Percentiles rank a stretch among this genome's conserved stretches.
Conservation (phyloP, 495 filamentous ascomycete species). For the Aspergillus leporis region DNA sequence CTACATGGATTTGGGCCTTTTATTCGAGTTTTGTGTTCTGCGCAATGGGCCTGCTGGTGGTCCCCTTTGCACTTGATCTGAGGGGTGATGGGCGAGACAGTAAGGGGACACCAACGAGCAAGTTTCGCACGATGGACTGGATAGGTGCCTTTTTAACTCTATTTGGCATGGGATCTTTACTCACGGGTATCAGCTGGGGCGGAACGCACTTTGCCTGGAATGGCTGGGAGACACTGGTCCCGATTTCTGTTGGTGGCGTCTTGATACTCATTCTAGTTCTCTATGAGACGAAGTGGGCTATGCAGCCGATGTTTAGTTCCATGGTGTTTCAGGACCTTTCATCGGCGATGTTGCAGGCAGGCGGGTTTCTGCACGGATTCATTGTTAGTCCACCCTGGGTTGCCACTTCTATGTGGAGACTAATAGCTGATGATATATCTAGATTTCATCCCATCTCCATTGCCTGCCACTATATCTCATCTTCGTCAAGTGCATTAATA, state of each 20-base stretch:
- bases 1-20: conserved; percentile 42
- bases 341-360: conserved; percentile 41
- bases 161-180: conserved; percentile 27
- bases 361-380: conserved; percentile 53
- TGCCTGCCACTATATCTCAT: conserved; percentile 66
- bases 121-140: conserved; percentile 37
- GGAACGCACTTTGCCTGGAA: conserved; percentile 36
- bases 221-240: conserved; percentile 48
- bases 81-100: conserved; percentile 15
- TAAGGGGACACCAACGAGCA: conserved; percentile 28
- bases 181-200: conserved; percentile 40
- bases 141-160: conserved; percentile 35
- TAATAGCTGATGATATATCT: conserved; percentile 9
- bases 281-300: conserved; percentile 47
- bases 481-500: conserved; percentile 53
- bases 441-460: conserved; percentile 54
- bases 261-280: conserved; percentile 44
- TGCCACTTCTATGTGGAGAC: neutral
- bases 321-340: conserved; percentile 49
- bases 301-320: conserved; percentile 55
- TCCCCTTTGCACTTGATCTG: conserved; percentile 38
- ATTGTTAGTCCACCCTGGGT: conserved; percentile 38
- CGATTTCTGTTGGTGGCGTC: conserved; percentile 51
- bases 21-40: conserved; percentile 47
- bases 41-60: conserved; percentile 33